Base-by-base conservation (phyloP, 768 basidiomycete species). In the Paxillus involutus region DNA sequence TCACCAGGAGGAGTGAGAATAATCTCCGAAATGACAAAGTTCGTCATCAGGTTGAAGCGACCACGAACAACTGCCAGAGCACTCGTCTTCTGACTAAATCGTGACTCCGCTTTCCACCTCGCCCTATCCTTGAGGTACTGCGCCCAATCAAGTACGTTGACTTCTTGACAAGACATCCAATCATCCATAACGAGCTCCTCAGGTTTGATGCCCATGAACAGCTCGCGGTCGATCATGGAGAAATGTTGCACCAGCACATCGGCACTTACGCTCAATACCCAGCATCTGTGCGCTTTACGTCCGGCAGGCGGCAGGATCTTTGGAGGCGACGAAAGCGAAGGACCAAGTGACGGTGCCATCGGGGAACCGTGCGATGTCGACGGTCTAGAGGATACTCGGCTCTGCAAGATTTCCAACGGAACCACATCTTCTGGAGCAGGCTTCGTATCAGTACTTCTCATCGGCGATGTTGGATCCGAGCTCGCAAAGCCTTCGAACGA, bases 191-290 rank as follows among this genome's bases (percentile, higher is more conserved):
- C 84, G n/a, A 94, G 77, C 63, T 96, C 94, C 63, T 94, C 91
- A 64, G 94, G 94, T 60, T 86, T 88, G 68, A 96, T 79, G 12
- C 82, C 80, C 69, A 89, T 84, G 67, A 94, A 91, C 51, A 95
- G 72, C 60, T 95, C 93, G 24, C 90, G 80, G 58, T 96, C 93
- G 58, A 96, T 92, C 80, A 92, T 86, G 7, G 88, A 80, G 63
- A 95, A 89, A 61, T 94, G 89, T 49, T 85, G 78, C 1, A 88
- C 88, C 33, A 97, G 68, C 5, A 71, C 71, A 36, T 83, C 82
- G 1, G 88, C 82, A 6, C 82, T 76, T 64, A 80, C 76, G 30
- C 65, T 69, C n/a, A 91, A 73, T 47, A 94, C 77, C 73, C 89
- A 94, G 3, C 88, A 91, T 9, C 81, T 83, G 63, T 89, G 82